Evolutionary conservation across 176 grass and related monocot genomes (phyloP).

Genomic region (Secale cereale): DNA sequence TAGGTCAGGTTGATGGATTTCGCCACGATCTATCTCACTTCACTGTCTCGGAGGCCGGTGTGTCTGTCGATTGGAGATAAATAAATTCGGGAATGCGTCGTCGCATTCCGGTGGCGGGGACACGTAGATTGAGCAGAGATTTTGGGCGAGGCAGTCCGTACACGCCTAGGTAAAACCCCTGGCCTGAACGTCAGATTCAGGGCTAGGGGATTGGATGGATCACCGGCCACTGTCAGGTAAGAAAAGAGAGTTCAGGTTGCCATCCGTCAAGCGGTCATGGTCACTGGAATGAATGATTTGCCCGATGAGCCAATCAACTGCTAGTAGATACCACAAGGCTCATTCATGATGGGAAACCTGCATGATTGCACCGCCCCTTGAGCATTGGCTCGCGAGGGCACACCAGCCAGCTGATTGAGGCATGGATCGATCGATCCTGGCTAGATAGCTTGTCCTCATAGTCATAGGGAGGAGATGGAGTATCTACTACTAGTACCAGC

Average conservation of each 20-base stretch:
- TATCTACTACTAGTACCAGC: slow-evolving; percentile 1
- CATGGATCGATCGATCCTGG: not conserved
- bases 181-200: not conserved
- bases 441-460: not conserved
- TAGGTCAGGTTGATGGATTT: no score
- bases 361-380: slow-evolving; percentile 10
- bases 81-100: not conserved
- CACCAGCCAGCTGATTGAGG: not conserved
- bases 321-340: not conserved
- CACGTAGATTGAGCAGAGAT: not conserved
- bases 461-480: not conserved
- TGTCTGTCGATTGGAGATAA: not conserved
- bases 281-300: not conserved
- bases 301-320: not conserved
- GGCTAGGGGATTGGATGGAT: not conserved
- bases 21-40: no score
- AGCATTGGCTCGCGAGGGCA: not conserved
- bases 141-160: not conserved
- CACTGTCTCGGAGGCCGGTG: no score
- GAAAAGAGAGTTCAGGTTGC: not conserved
- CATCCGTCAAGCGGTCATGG: not conserved
- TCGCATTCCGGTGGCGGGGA: not conserved
- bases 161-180: no score
- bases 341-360: slow-evolving; percentile 23
- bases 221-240: not conserved